Base-by-base conservation (phyloP, 495 filamentous ascomycete species). In the Mycothermus thermophilus region DNA sequence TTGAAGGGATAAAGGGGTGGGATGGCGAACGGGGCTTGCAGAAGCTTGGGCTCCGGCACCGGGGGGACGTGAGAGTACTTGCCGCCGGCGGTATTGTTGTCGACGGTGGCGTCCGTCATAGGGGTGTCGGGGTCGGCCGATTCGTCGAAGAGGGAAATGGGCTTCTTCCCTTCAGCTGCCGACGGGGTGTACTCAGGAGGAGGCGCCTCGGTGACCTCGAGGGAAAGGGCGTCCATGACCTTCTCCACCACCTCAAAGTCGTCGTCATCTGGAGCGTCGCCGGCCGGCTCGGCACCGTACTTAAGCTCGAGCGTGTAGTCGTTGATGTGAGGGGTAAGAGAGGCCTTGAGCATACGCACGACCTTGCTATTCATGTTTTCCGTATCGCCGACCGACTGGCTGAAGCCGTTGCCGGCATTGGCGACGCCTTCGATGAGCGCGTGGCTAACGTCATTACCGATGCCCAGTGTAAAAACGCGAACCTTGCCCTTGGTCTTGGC, bases 281-380 rank as follows among this genome's bases (percentile, higher is more conserved):
- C 17, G 2, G n/a, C 6, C 8, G n/a, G 5, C 13, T 16, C 32
- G 8, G 3, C 54, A 21, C 53, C 58, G 45, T 77, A 77, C 43
- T 72, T 66, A 32, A 80, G 55, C 31, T 79, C 72, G 3, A 81
- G 46, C 0, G 54, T 63, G 40, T 75, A 82, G 37, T 75, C 63
- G 15, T 43, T 60, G 29, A 79, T 51, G 40, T 81, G 72, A 1
- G 75, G 73, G 4, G 65, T 66, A 18, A 83, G 45, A 0, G 74
- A 74, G 0, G 67, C 76, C 43, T 82, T 81, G 27, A 85, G 55
- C 74, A 83, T 82, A 6, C 77, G 63, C 6, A 83, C 63, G 4
- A 83, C 64, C 49, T 79, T 79, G 34, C 51, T 62, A 39, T 76
- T 69, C 37, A 77, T 63, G 41, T 68, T 66, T 38, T 82, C 78